Evolutionary conservation across 208 protist genomes (phyloP).

Genomic region (Leishmania aethiopica): DNA sequence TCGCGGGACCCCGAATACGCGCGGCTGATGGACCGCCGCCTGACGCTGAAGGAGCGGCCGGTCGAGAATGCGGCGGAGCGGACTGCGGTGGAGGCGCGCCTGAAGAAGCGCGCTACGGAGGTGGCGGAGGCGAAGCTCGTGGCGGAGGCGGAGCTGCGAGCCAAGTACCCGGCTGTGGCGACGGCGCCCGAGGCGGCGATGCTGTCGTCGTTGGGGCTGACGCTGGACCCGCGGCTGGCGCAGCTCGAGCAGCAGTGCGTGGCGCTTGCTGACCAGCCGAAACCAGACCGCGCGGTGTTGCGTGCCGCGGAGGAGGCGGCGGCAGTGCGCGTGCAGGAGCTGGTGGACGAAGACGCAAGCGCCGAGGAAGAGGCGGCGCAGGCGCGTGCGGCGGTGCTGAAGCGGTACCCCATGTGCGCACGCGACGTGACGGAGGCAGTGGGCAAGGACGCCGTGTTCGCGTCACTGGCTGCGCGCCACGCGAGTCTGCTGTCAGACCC

Average conservation of each 20-base stretch:
- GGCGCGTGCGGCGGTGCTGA: constrained; percentile 27
- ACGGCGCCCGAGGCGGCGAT: constrained; percentile 11
- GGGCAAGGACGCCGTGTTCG: constrained; percentile 41
- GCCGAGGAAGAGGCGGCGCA: constrained; percentile 31
- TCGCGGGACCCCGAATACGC: constrained; percentile 18
- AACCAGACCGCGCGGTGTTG: constrained; percentile 4
- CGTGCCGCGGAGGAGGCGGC: constrained; percentile 25
- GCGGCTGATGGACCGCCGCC: constrained; percentile 24
- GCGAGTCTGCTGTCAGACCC: constrained; percentile 19
- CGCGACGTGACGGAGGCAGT: constrained; percentile 52
- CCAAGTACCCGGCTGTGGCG: constrained; percentile 16
- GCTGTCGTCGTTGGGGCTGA: constrained; percentile 36
- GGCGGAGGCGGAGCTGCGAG: constrained; percentile 16
- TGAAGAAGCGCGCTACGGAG: constrained; percentile 26
- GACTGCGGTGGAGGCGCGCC: constrained; percentile 23
- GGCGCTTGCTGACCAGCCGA: constrained; percentile 9
- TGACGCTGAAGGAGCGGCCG: constrained; percentile 37
- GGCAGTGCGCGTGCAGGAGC: constrained; percentile 23
- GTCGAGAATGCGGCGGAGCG: constrained; percentile 24
- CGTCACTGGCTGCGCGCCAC: constrained; percentile 26
- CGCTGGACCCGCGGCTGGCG: constrained; percentile 33
- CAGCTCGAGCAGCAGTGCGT: constrained; percentile 25
- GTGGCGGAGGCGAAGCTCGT: constrained; percentile 31
- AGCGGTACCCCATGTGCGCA: constrained; percentile 51
- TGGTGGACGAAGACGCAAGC: constrained; percentile 28